Conservation (phyloP, 768 basidiomycete species). For the Suillus tomentosus region DNA sequence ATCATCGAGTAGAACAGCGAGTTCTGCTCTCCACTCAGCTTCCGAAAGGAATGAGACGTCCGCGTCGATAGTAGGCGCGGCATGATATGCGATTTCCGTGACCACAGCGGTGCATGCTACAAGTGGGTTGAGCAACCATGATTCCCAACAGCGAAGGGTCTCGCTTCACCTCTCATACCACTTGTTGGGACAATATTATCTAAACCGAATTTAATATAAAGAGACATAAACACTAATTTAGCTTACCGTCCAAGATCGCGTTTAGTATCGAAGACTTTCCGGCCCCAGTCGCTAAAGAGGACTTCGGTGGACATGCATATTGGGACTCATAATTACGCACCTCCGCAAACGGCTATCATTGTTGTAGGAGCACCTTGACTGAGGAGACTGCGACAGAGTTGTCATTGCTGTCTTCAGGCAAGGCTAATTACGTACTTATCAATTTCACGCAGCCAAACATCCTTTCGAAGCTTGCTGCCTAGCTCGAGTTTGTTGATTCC, state of each 20-base stretch:
- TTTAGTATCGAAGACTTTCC: conserved; percentile 65
- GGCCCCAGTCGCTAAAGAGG: conserved; percentile 53
- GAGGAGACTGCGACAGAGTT: conserved; percentile 40
- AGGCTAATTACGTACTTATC: conserved; percentile 36
- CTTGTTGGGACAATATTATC: conserved; percentile 68
- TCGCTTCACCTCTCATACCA: conserved; percentile 56
- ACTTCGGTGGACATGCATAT: neutral
- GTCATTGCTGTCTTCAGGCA: neutral
- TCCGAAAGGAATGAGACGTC: conserved; percentile 60
- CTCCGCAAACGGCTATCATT: conserved; percentile 67
- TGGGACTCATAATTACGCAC: conserved; percentile 27
- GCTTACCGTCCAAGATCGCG: conserved; percentile 58
- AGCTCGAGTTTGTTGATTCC: conserved; percentile 46
- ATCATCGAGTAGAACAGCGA: conserved; percentile 55
- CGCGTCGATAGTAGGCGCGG: conserved; percentile 55
- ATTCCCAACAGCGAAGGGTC: neutral
- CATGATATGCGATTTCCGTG: conserved; percentile 60
- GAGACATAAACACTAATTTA: conserved; percentile 7
- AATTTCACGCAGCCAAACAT: conserved; percentile 60
- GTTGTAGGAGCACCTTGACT: conserved; percentile 54
- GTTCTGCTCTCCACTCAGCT: conserved; percentile 58
- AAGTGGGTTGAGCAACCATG: neutral
- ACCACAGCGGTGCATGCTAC: conserved; percentile 68
- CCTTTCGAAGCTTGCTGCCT: conserved; percentile 56
- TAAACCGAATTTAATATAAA: conserved; percentile 18